Evolutionary conservation across 2,329 filamentous ascomycete genomes (phyloP).

Genomic region (Verruconis gallopava): DNA sequence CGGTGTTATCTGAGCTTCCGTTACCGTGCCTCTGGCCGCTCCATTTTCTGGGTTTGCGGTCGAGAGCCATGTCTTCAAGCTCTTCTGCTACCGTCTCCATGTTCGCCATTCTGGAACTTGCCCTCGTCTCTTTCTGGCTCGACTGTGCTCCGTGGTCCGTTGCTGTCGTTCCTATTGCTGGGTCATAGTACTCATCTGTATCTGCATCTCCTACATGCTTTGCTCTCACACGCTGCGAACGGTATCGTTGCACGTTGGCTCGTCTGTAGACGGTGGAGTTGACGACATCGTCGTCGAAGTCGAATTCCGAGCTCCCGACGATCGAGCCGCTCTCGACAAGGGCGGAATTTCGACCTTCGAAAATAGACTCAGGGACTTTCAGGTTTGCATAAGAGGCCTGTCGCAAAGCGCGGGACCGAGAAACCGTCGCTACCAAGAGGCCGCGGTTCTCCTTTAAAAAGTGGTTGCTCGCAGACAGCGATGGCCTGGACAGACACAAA

Average conservation of each 20-base stretch:
- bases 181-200: neutral
- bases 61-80: neutral
- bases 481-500: neutral
- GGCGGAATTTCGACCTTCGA: neutral
- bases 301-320: slow-evolving; percentile 3
- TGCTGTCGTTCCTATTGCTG: neutral
- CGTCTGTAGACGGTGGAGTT: slow-evolving; percentile 8
- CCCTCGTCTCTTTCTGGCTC: too few relatives aligned
- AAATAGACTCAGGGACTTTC: slow-evolving; percentile 4
- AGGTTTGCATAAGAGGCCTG: neutral
- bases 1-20: neutral
- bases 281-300: slow-evolving; percentile 6
- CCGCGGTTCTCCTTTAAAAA: neutral
- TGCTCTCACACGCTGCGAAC: neutral
- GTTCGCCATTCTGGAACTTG: neutral
- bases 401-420: neutral
- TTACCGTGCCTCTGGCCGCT: neutral
- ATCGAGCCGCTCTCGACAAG: slow-evolving; percentile 5
- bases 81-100: slow-evolving; percentile 7
- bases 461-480: slow-evolving; percentile 2
- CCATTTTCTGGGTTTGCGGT: too few relatives aligned
- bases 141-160: slow-evolving; percentile 2
- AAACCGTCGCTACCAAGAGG: slow-evolving; percentile 1
- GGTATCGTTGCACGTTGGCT: neutral
- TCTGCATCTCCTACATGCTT: slow-evolving; percentile 1